phyloP scores from a whole-genome alignment of 2,329 filamentous ascomycete genomes.

The Salinomyces thailandicus region DNA sequence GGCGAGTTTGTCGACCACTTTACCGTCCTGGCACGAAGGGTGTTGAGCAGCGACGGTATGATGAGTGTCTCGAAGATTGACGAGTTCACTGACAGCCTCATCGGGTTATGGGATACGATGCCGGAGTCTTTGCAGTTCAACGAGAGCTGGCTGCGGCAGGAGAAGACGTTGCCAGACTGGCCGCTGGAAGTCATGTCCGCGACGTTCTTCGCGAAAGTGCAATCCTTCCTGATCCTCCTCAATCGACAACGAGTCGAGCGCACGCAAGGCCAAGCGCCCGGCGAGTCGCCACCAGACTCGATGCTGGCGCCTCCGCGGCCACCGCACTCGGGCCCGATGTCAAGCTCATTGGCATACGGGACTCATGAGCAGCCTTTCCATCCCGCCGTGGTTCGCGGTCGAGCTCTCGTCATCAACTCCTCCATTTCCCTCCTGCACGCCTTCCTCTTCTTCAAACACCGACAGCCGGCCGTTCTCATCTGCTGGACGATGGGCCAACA shows the following conservation, averaged over 20 bases:
- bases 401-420: conserved; percentile 33
- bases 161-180: conserved; percentile 35
- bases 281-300: conserved; percentile 11
- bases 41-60: conserved; percentile 34
- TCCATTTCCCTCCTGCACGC: conserved; percentile 33
- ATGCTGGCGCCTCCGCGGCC: conserved; percentile 11
- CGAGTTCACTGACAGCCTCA: conserved; percentile 36
- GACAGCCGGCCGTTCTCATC: conserved; percentile 34
- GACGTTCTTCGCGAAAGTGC: conserved; percentile 37
- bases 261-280: conserved; percentile 14
- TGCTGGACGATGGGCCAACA: conserved; percentile 41
- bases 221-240: conserved; percentile 39
- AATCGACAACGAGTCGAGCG: conserved; percentile 36
- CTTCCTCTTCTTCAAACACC: conserved; percentile 38
- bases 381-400: conserved; percentile 26
- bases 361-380: conserved; percentile 16
- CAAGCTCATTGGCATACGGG: conserved; percentile 4
- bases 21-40: conserved; percentile 38
- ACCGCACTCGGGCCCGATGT: conserved; percentile 1
- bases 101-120: conserved; percentile 36
- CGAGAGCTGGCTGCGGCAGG: conserved; percentile 32
- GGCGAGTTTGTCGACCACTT: conserved; percentile 38
- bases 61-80: conserved; percentile 35
- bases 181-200: conserved; percentile 37
- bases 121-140: conserved; percentile 39